Conservation (phyloP, 176 grass and related monocot genomes). For the Aegilops bicornis region DNA sequence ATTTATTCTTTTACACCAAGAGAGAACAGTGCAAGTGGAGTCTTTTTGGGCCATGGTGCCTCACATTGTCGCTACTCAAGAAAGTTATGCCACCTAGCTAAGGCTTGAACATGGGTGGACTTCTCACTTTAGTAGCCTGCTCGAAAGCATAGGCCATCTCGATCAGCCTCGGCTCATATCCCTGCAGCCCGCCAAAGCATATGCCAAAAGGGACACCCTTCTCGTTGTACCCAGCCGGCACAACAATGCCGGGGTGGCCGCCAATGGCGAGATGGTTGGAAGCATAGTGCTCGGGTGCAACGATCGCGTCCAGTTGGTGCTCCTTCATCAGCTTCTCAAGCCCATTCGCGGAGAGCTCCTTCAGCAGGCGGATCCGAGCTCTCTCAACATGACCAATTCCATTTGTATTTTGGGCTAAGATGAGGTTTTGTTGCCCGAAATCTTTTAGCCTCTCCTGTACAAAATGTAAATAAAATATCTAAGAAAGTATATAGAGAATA, state of each 20-base stretch:
- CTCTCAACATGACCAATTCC: constrained; percentile 23
- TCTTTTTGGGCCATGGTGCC: not conserved
- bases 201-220: constrained; percentile 48
- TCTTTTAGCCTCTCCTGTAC: constrained; percentile 27
- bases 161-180: constrained; percentile 62
- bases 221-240: constrained; percentile 58
- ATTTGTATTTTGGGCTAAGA: constrained; percentile 23
- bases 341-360: constrained; percentile 18
- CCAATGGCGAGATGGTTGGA: constrained; percentile 24
- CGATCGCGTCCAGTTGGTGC: constrained; percentile 41
- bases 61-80: not conserved
- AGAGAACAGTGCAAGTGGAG: not conserved
- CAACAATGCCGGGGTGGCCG: constrained; percentile 47
- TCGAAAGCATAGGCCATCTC: constrained; percentile 66
- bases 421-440: constrained; percentile 9
- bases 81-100: not conserved
- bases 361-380: constrained; percentile 14
- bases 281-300: not conserved
- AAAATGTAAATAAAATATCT: not conserved
- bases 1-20: too few species aligned
- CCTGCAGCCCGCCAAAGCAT: constrained; percentile 53
- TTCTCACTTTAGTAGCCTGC: constrained; percentile 54
- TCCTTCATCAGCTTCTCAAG: constrained; percentile 48
- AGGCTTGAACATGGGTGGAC: constrained; percentile 21
- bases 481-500: not conserved